phyloP scores from a whole-genome alignment of 2,329 filamentous ascomycete species.

The Trichoderma guizhouense region DNA sequence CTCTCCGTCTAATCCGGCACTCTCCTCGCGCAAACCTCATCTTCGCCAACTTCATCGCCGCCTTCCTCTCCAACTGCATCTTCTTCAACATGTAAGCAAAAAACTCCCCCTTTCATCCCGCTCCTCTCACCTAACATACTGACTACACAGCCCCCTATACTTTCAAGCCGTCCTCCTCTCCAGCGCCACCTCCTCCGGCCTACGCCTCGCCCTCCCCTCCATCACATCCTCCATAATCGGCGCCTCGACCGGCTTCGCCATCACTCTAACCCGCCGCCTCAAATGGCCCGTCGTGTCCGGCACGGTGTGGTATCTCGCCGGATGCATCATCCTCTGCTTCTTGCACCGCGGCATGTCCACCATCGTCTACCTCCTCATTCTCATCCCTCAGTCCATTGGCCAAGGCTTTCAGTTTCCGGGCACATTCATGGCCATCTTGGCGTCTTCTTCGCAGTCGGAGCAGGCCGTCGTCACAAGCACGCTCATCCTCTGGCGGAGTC shows the following conservation, averaged over 20 bases:
- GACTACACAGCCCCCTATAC: conserved; percentile 60
- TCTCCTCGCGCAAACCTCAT: conserved; percentile 57
- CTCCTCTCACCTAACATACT: not conserved
- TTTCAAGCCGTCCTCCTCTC: conserved; percentile 73
- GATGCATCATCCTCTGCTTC: conserved; percentile 46
- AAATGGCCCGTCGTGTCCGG: conserved; percentile 59
- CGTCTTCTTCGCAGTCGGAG: conserved; percentile 55
- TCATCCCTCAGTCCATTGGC: conserved; percentile 56
- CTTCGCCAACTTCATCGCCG: conserved; percentile 51
- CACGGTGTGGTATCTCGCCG: conserved; percentile 45
- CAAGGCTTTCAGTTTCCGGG: conserved; percentile 64
- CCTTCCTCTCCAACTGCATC: conserved; percentile 53
- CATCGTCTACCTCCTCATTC: conserved; percentile 52
- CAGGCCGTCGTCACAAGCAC: conserved; percentile 69
- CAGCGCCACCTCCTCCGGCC: conserved; percentile 66
- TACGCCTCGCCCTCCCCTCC: conserved; percentile 65
- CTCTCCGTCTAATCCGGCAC: conserved; percentile 48
- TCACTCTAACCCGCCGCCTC: conserved; percentile 56
- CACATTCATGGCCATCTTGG: conserved; percentile 61
- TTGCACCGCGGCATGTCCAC: conserved; percentile 51
- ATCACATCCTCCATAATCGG: conserved; percentile 53
- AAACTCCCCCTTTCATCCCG: not conserved
- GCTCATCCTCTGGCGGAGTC: conserved; percentile 65
- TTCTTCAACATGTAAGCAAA: conserved; percentile 54
- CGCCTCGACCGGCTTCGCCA: conserved; percentile 58